Base-by-base conservation (phyloP, 2,329 filamentous ascomycete genomes). In the Aspergillus melleus region DNA sequence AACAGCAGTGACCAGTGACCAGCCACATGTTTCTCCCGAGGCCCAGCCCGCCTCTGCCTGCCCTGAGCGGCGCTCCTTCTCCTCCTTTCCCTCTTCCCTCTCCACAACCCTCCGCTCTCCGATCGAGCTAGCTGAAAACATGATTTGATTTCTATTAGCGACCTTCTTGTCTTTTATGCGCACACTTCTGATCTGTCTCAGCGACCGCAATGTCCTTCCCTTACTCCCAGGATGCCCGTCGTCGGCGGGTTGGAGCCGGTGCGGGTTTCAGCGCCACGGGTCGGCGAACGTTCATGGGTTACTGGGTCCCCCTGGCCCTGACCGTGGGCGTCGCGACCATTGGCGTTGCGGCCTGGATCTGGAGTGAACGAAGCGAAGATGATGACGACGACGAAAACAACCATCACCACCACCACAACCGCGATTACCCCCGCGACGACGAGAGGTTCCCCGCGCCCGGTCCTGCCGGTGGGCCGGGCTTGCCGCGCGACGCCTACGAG, bases 321-420 rank as follows among this genome's bases (percentile, higher is more conserved):
- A 97, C 93, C 53, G 87, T 96, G 60, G 93, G 92, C 51, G 87
- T 96, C 67, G 94, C 94, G 61, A 92, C 93, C 22, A 88, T 90
- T 57, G 92, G 93, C 36, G 79, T 96, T 52, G 93, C 89, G 55
- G 92, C 92, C 59, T 98, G 94, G 94, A 87, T 93, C 61, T 96
- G 92, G 92, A 96, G 90, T 75, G 92, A 96, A 79, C 89, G 91
- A 70, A 86, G 84, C 70, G 88, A 90, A 66, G 85, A 88, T 60
- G 88, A 91, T 55, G 88, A 87, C 54, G 88, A 92, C 29, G 84
- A 87, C 63, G 81, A 83, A 62, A 84, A 87, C 55, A 79, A 81
- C 56, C 79, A 80, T 68, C 81, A 81, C 49, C 64, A 70, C 54
- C 67, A 68, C 54, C 68, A 66, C 44, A 55, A 42, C 16, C 36